phyloP scores from a whole-genome alignment of 2,329 filamentous ascomycete species.

The Verticillium nubilum region DNA sequence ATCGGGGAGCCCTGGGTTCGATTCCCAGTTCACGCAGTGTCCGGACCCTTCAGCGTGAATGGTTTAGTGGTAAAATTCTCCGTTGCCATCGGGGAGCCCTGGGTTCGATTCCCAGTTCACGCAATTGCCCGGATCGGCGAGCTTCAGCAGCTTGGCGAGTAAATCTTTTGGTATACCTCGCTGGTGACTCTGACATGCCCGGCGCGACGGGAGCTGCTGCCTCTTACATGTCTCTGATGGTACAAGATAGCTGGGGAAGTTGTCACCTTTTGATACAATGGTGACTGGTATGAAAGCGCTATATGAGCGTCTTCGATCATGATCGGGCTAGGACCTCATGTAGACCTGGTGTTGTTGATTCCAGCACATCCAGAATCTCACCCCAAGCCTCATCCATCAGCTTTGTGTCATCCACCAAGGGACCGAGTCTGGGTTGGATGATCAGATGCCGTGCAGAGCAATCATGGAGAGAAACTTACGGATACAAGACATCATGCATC shows the following conservation, averaged over 20 bases:
- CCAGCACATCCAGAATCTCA: not conserved
- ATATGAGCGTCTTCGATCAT: not conserved
- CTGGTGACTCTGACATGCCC: no score
- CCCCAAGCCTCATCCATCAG: not conserved
- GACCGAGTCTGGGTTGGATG: not conserved
- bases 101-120: not conserved
- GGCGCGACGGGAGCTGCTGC: no score
- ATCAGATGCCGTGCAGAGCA: not conserved
- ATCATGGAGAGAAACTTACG: slow-evolving; percentile 18
- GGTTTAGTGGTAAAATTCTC: slow-evolving; percentile 1
- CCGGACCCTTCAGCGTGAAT: not conserved
- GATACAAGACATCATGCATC: slow-evolving; percentile 29
- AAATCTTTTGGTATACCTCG: no score
- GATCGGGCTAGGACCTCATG: not conserved
- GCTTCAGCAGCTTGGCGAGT: not conserved
- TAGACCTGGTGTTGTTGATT: not conserved
- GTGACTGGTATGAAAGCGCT: no score
- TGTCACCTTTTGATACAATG: no score
- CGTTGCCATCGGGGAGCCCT: not conserved
- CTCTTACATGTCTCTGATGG: no score
- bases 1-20: slow-evolving; percentile 1
- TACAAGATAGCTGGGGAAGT: no score
- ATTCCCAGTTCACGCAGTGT: not conserved
- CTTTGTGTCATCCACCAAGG: not conserved
- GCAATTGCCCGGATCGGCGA: not conserved